Evolutionary conservation across 2,329 filamentous ascomycete genomes (phyloP).

Genomic region (Colletotrichum sp.): DNA sequence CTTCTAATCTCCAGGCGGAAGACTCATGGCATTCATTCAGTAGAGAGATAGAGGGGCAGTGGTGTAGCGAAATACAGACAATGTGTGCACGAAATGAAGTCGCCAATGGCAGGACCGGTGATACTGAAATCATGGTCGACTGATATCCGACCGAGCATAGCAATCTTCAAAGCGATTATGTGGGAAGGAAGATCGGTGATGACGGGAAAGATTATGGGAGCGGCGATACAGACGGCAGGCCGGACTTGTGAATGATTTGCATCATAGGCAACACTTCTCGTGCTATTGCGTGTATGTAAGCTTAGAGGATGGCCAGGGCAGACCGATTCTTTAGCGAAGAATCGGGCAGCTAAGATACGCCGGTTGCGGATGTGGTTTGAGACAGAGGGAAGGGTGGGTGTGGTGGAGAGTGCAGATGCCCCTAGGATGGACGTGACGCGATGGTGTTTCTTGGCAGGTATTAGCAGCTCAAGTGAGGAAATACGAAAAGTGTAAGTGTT

Average conservation of each 20-base stretch:
- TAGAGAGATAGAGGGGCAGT: background rate
- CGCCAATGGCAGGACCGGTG: background rate
- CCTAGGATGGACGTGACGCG: constrained; percentile 3
- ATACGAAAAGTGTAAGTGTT: constrained; percentile 7
- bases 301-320: background rate
- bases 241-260: background rate
- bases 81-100: background rate
- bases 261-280: background rate
- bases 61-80: background rate
- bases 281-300: background rate
- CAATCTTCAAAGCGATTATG: background rate
- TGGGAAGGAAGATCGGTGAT: background rate
- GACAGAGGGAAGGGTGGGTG: background rate
- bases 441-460: constrained; percentile 13
- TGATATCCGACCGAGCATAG: background rate
- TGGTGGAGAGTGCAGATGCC: background rate
- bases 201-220: no score
- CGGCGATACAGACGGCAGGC: background rate
- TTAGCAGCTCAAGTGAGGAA: background rate
- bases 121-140: background rate
- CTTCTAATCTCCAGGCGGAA: background rate
- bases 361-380: constrained; percentile 12
- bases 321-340: background rate
- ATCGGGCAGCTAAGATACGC: background rate
- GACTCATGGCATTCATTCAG: background rate